Percentiles rank a stretch among this genome's conserved stretches.
phyloP scores from a whole-genome alignment of 352 stramenopile genomes.

The Pythium rishiriense region DNA sequence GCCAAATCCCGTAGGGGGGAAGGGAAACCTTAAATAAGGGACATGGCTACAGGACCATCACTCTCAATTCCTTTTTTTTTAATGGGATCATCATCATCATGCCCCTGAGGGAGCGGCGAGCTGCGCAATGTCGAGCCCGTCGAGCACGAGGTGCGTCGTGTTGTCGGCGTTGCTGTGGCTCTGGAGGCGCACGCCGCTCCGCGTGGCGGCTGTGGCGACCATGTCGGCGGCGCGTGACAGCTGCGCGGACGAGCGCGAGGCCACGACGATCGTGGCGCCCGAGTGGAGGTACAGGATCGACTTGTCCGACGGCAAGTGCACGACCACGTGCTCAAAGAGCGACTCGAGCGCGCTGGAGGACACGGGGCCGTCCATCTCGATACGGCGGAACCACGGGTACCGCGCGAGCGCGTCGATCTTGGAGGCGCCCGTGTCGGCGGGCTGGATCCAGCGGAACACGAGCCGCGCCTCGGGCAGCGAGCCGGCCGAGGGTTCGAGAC shows the following conservation, averaged over 20 bases:
- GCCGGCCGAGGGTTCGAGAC: not conserved
- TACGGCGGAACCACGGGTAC: not conserved
- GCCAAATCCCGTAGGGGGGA: no score
- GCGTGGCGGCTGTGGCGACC: not conserved
- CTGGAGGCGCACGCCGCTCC: not conserved
- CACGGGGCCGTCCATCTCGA: not conserved
- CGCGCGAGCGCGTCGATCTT: not conserved
- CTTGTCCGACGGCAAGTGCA: not conserved
- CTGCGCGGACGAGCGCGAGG: not conserved
- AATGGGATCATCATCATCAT: no score
- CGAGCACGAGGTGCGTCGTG: not conserved
- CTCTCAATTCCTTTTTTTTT: no score
- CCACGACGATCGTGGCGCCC: not conserved
- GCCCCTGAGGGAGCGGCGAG: not conserved
- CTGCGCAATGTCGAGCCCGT: conserved; percentile 1
- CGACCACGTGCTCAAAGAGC: not conserved
- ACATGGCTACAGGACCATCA: no score
- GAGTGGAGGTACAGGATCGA: not conserved
- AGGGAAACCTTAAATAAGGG: no score
- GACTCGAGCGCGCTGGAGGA: not conserved
- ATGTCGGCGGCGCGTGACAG: not conserved
- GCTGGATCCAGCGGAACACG: not conserved
- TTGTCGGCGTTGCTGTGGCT: not conserved
- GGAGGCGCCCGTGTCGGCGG: not conserved
- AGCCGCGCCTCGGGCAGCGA: not conserved